Conservation (phyloP, 345 rosid species). For the Anastatica hierochuntica region DNA sequence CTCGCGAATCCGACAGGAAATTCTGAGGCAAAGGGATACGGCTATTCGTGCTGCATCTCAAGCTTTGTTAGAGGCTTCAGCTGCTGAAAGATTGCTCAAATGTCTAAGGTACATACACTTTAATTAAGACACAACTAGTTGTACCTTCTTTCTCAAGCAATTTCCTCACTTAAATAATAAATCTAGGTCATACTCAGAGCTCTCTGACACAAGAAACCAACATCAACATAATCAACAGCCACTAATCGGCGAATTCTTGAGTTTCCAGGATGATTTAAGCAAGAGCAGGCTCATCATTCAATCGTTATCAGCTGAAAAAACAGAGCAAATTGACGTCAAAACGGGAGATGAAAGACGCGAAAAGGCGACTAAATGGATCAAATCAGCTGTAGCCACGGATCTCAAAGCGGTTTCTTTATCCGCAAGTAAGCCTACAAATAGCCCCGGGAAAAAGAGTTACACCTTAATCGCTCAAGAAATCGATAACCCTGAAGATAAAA, state of each 20-base stretch:
- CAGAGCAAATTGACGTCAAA: constrained; percentile 4
- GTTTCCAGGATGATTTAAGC: constrained; percentile 47
- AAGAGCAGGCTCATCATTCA: constrained; percentile 36
- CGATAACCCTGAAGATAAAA: constrained; percentile 6
- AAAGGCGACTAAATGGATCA: constrained; percentile 45
- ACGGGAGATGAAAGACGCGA: constrained; percentile 36
- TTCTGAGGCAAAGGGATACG: constrained; percentile 40
- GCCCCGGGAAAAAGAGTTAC: constrained; percentile 13
- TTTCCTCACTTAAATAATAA: background rate
- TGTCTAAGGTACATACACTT: constrained; percentile 39
- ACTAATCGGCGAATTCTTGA: constrained; percentile 39
- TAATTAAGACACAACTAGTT: background rate
- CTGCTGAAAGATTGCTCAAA: constrained; percentile 53
- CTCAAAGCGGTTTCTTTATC: constrained; percentile 27
- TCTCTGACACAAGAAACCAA: constrained; percentile 27
- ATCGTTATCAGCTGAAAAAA: constrained; percentile 25
- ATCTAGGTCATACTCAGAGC: constrained; percentile 53
- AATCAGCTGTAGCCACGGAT: constrained; percentile 53
- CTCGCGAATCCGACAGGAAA: constrained; percentile 31
- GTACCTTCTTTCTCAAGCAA: constrained; percentile 1
- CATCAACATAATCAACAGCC: constrained; percentile 26
- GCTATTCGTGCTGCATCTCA: constrained; percentile 47
- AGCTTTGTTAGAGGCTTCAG: constrained; percentile 60
- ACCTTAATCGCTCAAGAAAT: constrained; percentile 6
- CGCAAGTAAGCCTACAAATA: constrained; percentile 1